Conservation (phyloP, 2,329 filamentous ascomycete genomes). For the Phialemoniopsis sp. region DNA sequence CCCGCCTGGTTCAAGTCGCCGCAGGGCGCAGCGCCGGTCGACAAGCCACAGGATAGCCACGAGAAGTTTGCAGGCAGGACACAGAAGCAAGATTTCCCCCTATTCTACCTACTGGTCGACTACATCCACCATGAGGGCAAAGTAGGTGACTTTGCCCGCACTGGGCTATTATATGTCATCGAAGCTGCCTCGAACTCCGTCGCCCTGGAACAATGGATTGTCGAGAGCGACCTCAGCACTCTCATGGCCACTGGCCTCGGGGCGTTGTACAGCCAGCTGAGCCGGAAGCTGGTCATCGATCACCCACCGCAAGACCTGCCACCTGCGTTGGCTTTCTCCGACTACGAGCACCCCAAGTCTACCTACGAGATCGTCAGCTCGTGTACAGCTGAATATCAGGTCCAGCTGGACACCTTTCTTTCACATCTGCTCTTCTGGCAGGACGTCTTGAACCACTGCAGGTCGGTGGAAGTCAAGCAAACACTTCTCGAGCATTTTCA, state of each 20-base stretch:
- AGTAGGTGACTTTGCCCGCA: slow-evolving; percentile 92
- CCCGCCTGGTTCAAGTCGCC: slow-evolving; percentile 84
- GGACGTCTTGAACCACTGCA: slow-evolving; percentile 93
- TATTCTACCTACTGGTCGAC: slow-evolving; percentile 94
- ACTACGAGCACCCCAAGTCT: slow-evolving; percentile 72
- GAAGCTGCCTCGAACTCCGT: slow-evolving; percentile 85
- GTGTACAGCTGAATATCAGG: slow-evolving; percentile 70
- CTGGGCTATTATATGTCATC: slow-evolving; percentile 89
- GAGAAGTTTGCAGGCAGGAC: slow-evolving; percentile 80
- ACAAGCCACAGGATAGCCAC: slow-evolving; percentile 54
- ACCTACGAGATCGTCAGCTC: slow-evolving; percentile 70
- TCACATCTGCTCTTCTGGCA: slow-evolving; percentile 98
- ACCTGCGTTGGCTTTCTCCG: slow-evolving; percentile 81
- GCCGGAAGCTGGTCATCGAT: slow-evolving; percentile 76
- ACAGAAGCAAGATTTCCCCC: slow-evolving; percentile 86
- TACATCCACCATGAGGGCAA: slow-evolving; percentile 95
- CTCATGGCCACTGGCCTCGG: slow-evolving; percentile 95
- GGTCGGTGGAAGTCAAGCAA: slow-evolving; percentile 85
- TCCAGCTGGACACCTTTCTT: slow-evolving; percentile 88
- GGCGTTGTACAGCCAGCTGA: slow-evolving; percentile 63
- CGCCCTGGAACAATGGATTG: slow-evolving; percentile 88
- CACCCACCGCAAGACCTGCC: slow-evolving; percentile 73
- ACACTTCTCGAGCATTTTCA: slow-evolving; percentile 96
- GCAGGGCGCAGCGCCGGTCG: slow-evolving; percentile 24
- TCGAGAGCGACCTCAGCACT: slow-evolving; percentile 93